Evolutionary conservation across 2,329 filamentous ascomycete genomes (phyloP).

Genomic region (Colletotrichum sansevieriae): DNA sequence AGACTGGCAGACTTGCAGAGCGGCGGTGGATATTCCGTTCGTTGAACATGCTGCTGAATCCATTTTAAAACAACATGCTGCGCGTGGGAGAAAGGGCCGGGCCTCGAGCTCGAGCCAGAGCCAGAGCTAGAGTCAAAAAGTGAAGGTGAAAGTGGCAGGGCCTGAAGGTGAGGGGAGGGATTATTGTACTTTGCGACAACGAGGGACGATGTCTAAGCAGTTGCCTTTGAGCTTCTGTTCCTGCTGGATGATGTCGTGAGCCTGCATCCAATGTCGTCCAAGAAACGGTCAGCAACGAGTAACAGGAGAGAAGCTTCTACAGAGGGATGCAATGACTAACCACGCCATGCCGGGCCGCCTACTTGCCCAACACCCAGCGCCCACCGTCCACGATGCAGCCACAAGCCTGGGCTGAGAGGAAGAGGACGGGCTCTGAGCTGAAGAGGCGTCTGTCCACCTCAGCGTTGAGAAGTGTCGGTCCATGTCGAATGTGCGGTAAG

Average conservation of each 20-base stretch:
- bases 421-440: conserved; percentile 7
- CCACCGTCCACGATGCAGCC: conserved; percentile 32
- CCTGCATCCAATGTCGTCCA: too few relatives aligned
- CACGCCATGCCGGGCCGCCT: not conserved
- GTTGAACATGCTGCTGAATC: conserved; percentile 9
- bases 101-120: conserved; percentile 7
- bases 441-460: conserved; percentile 10
- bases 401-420: conserved; percentile 15
- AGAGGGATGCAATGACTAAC: conserved; percentile 9
- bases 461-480: not conserved
- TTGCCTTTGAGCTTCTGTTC: too few relatives aligned
- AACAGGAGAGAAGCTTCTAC: not conserved
- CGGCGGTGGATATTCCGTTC: conserved; percentile 25
- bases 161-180: too few relatives aligned
- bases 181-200: too few relatives aligned
- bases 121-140: not conserved
- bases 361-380: not conserved
- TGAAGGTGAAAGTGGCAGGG: not conserved
- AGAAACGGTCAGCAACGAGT: not conserved
- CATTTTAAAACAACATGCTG: conserved; percentile 8
- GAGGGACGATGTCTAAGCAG: too few relatives aligned
- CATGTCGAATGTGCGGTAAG: too few relatives aligned
- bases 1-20: conserved; percentile 28
- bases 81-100: conserved; percentile 6
- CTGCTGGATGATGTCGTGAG: not conserved